phyloP scores from a whole-genome alignment of 768 basidiomycete genomes.

The Boletus sensibilis region DNA sequence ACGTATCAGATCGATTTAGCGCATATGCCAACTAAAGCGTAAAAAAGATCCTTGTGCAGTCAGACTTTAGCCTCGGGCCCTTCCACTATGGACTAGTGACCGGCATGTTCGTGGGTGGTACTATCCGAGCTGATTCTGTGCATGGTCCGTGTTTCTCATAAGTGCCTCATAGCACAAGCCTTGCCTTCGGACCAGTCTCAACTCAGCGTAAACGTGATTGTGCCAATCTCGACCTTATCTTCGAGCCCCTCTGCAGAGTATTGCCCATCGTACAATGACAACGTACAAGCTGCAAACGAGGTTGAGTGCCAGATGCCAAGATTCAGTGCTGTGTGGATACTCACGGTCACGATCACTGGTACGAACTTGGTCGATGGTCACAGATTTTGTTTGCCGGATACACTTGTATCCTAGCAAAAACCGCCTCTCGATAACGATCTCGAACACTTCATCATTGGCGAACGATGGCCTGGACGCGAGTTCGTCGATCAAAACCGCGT shows the following conservation, averaged over 20 bases:
- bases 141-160: background rate
- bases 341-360: background rate
- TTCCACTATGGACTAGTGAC: background rate
- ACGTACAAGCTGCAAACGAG: background rate
- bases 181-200: background rate
- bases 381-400: slow-evolving; percentile 9
- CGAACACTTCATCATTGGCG: background rate
- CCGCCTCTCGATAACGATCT: slow-evolving; percentile 7
- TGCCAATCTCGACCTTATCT: background rate
- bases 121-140: too few relatives aligned
- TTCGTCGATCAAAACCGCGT: background rate
- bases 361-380: background rate
- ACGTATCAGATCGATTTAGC: background rate
- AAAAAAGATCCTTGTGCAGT: background rate
- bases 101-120: background rate
- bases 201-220: slow-evolving; percentile 4
- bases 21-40: background rate
- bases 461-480: slow-evolving; percentile 6
- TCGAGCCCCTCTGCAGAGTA: background rate
- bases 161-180: too few relatives aligned
- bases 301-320: background rate
- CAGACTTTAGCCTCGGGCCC: background rate
- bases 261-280: slow-evolving; percentile 2
- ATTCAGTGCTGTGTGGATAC: background rate
- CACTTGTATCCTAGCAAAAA: slow-evolving; percentile 12